Evolutionary conservation across 2,329 filamentous ascomycete species (phyloP).

Genomic region (Colletotrichum echinochloae): DNA sequence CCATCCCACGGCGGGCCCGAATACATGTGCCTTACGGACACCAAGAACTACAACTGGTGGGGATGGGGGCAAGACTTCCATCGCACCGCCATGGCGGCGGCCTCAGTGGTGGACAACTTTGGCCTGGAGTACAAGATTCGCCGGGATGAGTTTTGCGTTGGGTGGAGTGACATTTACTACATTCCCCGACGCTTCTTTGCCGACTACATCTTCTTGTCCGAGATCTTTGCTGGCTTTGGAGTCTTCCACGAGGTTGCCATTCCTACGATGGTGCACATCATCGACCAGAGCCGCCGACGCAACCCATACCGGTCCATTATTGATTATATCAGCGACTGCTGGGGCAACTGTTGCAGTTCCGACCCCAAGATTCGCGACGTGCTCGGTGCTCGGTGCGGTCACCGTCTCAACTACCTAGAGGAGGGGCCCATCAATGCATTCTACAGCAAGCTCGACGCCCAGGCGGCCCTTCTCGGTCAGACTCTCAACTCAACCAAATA

Average conservation of each 20-base stretch:
- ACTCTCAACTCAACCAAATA: constrained; percentile 40
- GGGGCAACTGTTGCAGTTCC: constrained; percentile 42
- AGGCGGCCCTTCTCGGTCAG: constrained; percentile 33
- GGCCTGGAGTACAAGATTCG: constrained; percentile 43
- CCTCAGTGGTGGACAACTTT: constrained; percentile 39
- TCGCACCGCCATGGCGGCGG: constrained; percentile 40
- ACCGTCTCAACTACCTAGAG: constrained; percentile 41
- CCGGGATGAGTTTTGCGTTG: constrained; percentile 47
- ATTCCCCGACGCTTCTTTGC: constrained; percentile 49
- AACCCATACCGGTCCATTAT: constrained; percentile 37
- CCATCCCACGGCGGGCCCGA: constrained; percentile 41
- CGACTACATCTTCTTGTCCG: constrained; percentile 48
- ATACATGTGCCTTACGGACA: constrained; percentile 44
- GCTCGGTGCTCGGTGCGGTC: constrained; percentile 40
- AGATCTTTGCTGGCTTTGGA: constrained; percentile 43
- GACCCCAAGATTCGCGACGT: constrained; percentile 40
- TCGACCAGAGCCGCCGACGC: constrained; percentile 45
- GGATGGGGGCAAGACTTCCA: constrained; percentile 42
- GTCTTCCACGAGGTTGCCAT: constrained; percentile 50
- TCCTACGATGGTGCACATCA: constrained; percentile 49
- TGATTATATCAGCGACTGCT: constrained; percentile 42
- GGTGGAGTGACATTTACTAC: constrained; percentile 52
- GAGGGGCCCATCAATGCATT: constrained; percentile 37
- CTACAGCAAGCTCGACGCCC: constrained; percentile 38
- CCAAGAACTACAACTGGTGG: constrained; percentile 43